A percentile compares a stretch with the other conserved stretches of the same genome.
Evolutionary conservation across 768 basidiomycete species (phyloP).

Genomic region (Podaxis sp.): DNA sequence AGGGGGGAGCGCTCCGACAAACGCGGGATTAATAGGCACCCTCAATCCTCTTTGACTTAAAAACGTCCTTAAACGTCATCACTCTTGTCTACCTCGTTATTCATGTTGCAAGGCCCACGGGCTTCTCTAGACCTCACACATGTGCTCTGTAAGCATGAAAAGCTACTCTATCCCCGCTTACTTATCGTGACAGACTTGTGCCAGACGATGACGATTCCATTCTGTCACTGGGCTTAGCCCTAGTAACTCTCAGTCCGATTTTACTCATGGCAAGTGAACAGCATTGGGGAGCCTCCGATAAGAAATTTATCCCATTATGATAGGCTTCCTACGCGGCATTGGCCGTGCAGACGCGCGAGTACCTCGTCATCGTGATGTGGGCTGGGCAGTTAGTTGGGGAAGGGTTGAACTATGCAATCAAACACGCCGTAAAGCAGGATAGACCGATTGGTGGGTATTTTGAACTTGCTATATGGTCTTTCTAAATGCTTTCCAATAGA

Average conservation of each 20-base stretch:
- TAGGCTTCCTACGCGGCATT: constrained; percentile 79
- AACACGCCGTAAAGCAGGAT: constrained; percentile 61
- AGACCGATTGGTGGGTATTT: constrained; percentile 55
- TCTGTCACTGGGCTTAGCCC: constrained; percentile 51
- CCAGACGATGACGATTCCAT: constrained; percentile 60
- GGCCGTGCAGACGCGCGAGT: constrained; percentile 71
- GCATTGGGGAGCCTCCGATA: not conserved
- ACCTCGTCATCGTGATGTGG: constrained; percentile 82
- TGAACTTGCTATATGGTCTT: not conserved
- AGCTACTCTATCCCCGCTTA: not conserved
- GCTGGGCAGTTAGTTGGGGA: constrained; percentile 73
- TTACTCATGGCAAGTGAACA: constrained; percentile 55
- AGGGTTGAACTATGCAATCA: constrained; percentile 63
- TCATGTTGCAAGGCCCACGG: constrained; percentile 27
- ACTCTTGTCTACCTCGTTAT: not conserved
- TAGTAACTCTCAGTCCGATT: constrained; percentile 66
- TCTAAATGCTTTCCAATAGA: constrained; percentile 27
- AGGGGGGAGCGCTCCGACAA: not conserved
- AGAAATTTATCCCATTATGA: not conserved
- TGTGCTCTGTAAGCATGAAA: constrained; percentile 50
- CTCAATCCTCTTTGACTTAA: not conserved
- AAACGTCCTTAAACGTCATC: not conserved
- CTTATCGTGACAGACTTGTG: constrained; percentile 2
- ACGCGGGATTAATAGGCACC: not conserved
- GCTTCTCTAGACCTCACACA: constrained; percentile 63